These are phyloP conservation scores for Elsinoe arachidis DNA, from an alignment of 2,329 filamentous ascomycete species.

Conservation along the genomic window DNA sequence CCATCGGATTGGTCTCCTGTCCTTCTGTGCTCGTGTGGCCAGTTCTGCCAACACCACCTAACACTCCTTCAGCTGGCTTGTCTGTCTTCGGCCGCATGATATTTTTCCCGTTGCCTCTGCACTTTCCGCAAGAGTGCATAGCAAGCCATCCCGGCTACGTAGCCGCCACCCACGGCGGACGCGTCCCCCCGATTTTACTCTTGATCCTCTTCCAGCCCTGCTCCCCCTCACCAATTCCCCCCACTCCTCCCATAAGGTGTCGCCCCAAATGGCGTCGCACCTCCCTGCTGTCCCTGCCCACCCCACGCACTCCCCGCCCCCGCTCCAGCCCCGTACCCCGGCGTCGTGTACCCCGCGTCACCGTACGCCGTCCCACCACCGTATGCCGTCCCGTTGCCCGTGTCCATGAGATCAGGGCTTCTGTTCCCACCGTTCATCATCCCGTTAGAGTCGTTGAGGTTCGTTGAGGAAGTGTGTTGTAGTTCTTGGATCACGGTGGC, in stretches of 20 bases:
- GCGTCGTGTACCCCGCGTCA: constrained; percentile 57
- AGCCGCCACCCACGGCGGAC: background rate
- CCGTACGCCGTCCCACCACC: constrained; percentile 60
- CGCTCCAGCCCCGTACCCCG: constrained; percentile 47
- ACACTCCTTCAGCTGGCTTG: too few species aligned
- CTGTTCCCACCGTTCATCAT: constrained; percentile 39
- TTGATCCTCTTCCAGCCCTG: too few species aligned
- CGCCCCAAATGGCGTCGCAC: constrained; percentile 47
- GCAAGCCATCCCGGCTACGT: too few species aligned
- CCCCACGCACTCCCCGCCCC: constrained; percentile 55
- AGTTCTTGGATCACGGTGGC: constrained; percentile 65
- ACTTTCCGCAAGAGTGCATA: too few species aligned
- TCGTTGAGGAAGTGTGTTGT: constrained; percentile 41
- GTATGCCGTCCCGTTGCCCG: constrained; percentile 56
- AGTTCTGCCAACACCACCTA: too few species aligned
- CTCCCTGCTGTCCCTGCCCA: constrained; percentile 31
- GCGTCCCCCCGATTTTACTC: background rate
- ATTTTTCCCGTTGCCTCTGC: too few species aligned
- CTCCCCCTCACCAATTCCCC: constrained; percentile 14
- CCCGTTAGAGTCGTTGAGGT: constrained; percentile 50
- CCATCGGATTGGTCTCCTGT: too few species aligned
- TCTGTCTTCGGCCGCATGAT: too few species aligned
- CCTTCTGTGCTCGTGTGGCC: too few species aligned
- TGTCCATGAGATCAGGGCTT: constrained; percentile 43
- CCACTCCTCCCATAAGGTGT: constrained; percentile 19